Conservation (phyloP, 768 basidiomycete species). For the Suillus americanus region DNA sequence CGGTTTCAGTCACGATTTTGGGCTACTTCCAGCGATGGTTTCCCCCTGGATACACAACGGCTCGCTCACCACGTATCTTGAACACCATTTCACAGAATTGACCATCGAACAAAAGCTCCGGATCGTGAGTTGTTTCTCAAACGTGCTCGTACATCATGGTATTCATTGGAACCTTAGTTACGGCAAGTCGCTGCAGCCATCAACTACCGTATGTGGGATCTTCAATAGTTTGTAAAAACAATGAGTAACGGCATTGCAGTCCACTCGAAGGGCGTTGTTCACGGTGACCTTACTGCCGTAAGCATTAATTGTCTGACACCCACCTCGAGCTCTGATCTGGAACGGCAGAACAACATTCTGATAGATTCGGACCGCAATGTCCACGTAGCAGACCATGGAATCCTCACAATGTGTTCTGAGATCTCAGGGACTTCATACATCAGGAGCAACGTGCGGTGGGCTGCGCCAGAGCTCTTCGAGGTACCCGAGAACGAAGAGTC, state of each 20-base stretch:
- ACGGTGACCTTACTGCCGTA: slow-evolving; percentile 48
- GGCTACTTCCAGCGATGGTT: slow-evolving; percentile 32
- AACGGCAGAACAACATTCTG: slow-evolving; percentile 34
- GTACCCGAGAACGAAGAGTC: slow-evolving; percentile 14
- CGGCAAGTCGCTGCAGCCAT: slow-evolving; percentile 17
- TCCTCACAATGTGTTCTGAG: slow-evolving; percentile 31
- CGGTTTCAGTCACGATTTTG: slow-evolving; percentile 30
- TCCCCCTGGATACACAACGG: slow-evolving; percentile 35
- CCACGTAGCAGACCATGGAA: slow-evolving; percentile 37
- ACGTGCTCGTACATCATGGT: background rate
- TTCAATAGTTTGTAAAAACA: background rate
- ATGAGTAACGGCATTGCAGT: background rate
- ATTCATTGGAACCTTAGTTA: background rate
- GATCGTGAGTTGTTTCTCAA: slow-evolving; percentile 16
- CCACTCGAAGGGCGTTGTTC: slow-evolving; percentile 32
- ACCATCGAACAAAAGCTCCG: slow-evolving; percentile 4
- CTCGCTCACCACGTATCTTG: slow-evolving; percentile 24
- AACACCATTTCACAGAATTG: slow-evolving; percentile 11
- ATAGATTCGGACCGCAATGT: slow-evolving; percentile 31
- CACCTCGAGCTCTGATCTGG: background rate
- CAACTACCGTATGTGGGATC: slow-evolving; percentile 14
- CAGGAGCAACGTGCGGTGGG: slow-evolving; percentile 38
- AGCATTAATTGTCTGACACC: slow-evolving; percentile 2
- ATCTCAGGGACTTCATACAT: slow-evolving; percentile 16
- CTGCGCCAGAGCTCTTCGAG: slow-evolving; percentile 40